Base-by-base conservation (phyloP, 2,329 filamentous ascomycete genomes). In the Fusarium dlaminii region DNA sequence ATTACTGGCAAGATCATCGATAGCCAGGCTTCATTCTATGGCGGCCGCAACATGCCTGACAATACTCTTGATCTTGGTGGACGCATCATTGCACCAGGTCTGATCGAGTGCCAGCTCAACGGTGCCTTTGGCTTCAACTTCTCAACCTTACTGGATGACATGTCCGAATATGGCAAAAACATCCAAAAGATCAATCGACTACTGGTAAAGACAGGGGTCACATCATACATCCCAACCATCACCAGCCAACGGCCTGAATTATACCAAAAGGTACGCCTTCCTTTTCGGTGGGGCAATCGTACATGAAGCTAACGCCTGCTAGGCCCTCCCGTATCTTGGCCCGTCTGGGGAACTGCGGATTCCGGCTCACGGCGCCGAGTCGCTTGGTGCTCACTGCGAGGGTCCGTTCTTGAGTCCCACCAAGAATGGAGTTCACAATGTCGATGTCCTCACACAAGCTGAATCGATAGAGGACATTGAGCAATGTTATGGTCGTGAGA, bases 101-200 rank as follows among this genome's bases (percentile, higher is more conserved):
- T 98, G 79, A 96, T 98, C 77, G 95, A 98, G 75, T 92, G 93
- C 59, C 95, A 98, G 82, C 90, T 98, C 76, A 98, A 98, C 79
- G 95, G 95, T 54, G 95, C 93, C 15, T 96, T 95, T 78, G 95
- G 95, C 64, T 97, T 98, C 86, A 96, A 98, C 85, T 98, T 97
- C 82, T 96, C 94, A 7, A 90, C 91, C 3, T 86, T 94, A 15
- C 90, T 93, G n/a, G 87, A 91, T 22, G 90, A 92, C 77, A 90
- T 89, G 82, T 83, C 86, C 36, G 86, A 88, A 58, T 98, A 97
- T 78, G 89, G 89, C 66, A 92, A 94, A 81, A 91, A 90, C n/a
- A 84, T 98, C 56, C 87, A 86, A 72, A 86, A 90, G 65, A 87
- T 96, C 69, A 96, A 96, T 82, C 89, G 86, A 74, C 87, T 89